Evolutionary conservation across 1,284 basidiomycete species (phyloP).

Genomic region (Tilletia horrida): DNA sequence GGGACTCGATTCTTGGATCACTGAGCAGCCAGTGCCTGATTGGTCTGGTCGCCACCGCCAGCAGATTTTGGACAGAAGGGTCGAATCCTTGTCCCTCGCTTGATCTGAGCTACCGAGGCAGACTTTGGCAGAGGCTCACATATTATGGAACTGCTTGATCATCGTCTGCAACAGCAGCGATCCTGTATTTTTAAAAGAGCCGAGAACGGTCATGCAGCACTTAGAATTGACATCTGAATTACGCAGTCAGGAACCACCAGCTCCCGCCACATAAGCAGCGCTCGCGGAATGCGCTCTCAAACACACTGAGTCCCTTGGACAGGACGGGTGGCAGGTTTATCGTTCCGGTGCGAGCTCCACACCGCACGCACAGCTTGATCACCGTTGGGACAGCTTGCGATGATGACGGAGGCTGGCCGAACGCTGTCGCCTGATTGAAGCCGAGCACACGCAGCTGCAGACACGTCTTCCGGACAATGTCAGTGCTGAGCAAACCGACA

Average conservation of each 20-base stretch:
- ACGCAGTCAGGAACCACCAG: conserved; percentile 1
- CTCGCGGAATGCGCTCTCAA: conserved; percentile 1
- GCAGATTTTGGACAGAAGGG: too few species aligned
- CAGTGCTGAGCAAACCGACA: not conserved
- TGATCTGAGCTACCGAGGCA: too few species aligned
- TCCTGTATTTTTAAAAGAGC: too few species aligned
- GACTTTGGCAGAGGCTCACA: too few species aligned
- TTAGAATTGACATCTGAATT: too few species aligned
- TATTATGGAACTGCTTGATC: too few species aligned
- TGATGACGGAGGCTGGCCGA: not conserved
- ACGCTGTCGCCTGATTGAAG: not conserved
- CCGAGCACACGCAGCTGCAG: not conserved
- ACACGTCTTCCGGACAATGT: conserved; percentile 2
- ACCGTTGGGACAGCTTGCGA: not conserved
- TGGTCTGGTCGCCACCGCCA: not conserved
- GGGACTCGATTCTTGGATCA: conserved; percentile 21
- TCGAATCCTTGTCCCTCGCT: too few species aligned
- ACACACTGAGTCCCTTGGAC: not conserved
- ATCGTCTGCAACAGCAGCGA: too few species aligned
- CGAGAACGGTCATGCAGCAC: too few species aligned
- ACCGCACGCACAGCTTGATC: conserved; percentile 4
- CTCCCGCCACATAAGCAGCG: conserved; percentile 7
- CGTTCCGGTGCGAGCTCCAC: conserved; percentile 4
- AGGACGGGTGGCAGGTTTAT: not conserved
- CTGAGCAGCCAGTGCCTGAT: not conserved